Conservation (phyloP, 495 filamentous ascomycete species). For the Xylaria acuta region DNA sequence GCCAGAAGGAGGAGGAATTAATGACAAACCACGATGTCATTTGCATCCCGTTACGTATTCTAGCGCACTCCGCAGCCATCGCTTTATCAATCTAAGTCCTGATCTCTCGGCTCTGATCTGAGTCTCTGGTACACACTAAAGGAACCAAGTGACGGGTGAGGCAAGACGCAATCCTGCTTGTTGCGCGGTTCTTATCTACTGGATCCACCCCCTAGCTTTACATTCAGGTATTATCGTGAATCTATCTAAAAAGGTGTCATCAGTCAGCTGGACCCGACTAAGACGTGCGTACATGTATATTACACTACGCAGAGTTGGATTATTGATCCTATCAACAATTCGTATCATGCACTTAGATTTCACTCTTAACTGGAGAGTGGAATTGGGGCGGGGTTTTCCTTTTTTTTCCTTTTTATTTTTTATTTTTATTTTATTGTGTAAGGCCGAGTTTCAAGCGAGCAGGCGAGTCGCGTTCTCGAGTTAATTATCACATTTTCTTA, state of each 20-base stretch:
- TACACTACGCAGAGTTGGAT: background rate
- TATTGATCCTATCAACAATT: background rate
- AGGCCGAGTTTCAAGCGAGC: constrained; percentile 32
- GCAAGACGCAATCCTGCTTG: too few relatives aligned
- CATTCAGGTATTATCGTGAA: constrained; percentile 32
- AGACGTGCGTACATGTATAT: background rate
- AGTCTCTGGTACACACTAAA: constrained; percentile 17
- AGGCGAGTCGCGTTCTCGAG: constrained; percentile 31
- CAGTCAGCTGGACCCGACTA: constrained; percentile 27
- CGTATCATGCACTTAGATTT: background rate
- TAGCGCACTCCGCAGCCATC: constrained; percentile 34
- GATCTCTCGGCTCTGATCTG: constrained; percentile 20
- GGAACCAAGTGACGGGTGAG: constrained; percentile 2
- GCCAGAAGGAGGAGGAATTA: constrained; percentile 12
- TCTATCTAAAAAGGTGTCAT: constrained; percentile 33
- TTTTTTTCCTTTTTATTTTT: background rate
- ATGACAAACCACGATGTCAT: constrained; percentile 6
- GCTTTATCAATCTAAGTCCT: constrained; percentile 29
- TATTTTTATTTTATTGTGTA: background rate
- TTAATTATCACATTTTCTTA: constrained; percentile 33
- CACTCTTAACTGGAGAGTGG: background rate
- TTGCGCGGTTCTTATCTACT: constrained; percentile 35
- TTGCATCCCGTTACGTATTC: constrained; percentile 36
- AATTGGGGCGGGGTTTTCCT: background rate
- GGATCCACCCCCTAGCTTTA: constrained; percentile 25